Evolutionary conservation across 1,284 basidiomycete genomes (phyloP).

Genomic region (Coriolopsis trogii): DNA sequence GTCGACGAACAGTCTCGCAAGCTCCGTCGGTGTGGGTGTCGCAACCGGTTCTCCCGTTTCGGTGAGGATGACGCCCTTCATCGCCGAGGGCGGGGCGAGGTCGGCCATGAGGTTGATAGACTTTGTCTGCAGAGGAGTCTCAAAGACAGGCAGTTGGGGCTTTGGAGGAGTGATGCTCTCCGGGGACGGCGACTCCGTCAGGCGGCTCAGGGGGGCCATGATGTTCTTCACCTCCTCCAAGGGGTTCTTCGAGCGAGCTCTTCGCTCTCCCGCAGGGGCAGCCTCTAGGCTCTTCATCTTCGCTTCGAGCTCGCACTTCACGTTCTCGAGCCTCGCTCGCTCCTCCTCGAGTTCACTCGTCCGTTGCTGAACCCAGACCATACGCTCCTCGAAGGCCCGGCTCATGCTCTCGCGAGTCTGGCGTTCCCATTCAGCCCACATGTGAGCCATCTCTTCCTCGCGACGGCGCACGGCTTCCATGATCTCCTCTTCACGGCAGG

Average conservation of each 20-base stretch:
- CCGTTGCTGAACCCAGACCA: constrained; percentile 52
- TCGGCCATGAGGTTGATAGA: constrained; percentile 23
- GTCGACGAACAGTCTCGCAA: constrained; percentile 63
- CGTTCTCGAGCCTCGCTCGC: constrained; percentile 48
- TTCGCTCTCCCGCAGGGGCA: constrained; percentile 28
- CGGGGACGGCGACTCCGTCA: constrained; percentile 36
- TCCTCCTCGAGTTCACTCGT: constrained; percentile 58
- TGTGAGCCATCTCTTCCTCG: constrained; percentile 49
- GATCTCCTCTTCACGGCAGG: constrained; percentile 68
- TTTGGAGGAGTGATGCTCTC: constrained; percentile 26
- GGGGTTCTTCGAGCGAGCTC: constrained; percentile 60
- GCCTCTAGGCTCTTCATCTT: constrained; percentile 47
- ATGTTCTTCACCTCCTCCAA: constrained; percentile 77
- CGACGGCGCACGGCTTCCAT: constrained; percentile 51
- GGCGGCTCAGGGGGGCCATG: constrained; percentile 52
- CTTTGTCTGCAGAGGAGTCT: constrained; percentile 42
- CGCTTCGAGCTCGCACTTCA: constrained; percentile 49
- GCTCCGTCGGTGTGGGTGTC: constrained; percentile 67
- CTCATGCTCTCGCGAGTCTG: constrained; percentile 54
- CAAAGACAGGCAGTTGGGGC: constrained; percentile 37
- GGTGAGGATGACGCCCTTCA: constrained; percentile 82
- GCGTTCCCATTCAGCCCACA: constrained; percentile 61
- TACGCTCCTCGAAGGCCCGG: constrained; percentile 51
- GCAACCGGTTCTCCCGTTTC: constrained; percentile 69
- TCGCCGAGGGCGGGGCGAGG: constrained; percentile 57